A percentile compares a stretch with the other conserved stretches of the same genome.
phyloP scores from a whole-genome alignment of 1,139 yeast species.

The Sugiyamaella xylanicola region DNA sequence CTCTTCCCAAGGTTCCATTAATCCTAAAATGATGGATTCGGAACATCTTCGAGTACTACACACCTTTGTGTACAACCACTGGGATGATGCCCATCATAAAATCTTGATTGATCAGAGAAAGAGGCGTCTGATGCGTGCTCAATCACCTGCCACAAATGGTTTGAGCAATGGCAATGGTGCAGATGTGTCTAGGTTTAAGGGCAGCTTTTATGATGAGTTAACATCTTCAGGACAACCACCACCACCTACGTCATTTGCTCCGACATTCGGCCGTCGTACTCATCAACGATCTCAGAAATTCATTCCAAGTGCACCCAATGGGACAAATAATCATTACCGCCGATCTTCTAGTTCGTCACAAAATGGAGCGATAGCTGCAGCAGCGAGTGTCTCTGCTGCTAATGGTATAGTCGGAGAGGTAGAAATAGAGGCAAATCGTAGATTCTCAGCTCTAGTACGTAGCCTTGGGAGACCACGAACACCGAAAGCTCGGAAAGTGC shows the following conservation, averaged over 20 bases:
- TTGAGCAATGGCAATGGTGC: slow-evolving; percentile 10
- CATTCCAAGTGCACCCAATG: background rate
- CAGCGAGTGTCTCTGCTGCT: background rate
- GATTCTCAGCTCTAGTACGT: slow-evolving; percentile 32
- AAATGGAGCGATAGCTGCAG: slow-evolving; percentile 1
- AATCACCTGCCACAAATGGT: slow-evolving; percentile 5
- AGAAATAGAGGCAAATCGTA: slow-evolving; percentile 29
- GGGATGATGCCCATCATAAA: slow-evolving; percentile 49
- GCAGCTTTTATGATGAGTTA: slow-evolving; percentile 15
- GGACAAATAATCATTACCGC: slow-evolving; percentile 1
- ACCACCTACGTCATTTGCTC: slow-evolving; percentile 15
- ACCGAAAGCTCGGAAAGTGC: slow-evolving; percentile 7
- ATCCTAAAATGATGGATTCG: slow-evolving; percentile 24
- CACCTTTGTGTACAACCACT: slow-evolving; percentile 63
- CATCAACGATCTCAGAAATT: slow-evolving; percentile 12
- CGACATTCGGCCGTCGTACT: slow-evolving; percentile 14
- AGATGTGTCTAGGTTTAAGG: slow-evolving; percentile 14
- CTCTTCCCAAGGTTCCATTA: slow-evolving; percentile 22
- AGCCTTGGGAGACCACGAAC: slow-evolving; percentile 35
- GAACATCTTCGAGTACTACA: slow-evolving; percentile 48
- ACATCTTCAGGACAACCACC: slow-evolving; percentile 16
- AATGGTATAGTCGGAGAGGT: slow-evolving; percentile 22
- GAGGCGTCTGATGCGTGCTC: slow-evolving; percentile 22
- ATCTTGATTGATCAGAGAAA: slow-evolving; percentile 35
- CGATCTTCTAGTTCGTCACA: slow-evolving; percentile 6